These are phyloP conservation scores for Kuraishia piskuri DNA, from an alignment of 805 yeast species.

Conservation along the genomic window DNA sequence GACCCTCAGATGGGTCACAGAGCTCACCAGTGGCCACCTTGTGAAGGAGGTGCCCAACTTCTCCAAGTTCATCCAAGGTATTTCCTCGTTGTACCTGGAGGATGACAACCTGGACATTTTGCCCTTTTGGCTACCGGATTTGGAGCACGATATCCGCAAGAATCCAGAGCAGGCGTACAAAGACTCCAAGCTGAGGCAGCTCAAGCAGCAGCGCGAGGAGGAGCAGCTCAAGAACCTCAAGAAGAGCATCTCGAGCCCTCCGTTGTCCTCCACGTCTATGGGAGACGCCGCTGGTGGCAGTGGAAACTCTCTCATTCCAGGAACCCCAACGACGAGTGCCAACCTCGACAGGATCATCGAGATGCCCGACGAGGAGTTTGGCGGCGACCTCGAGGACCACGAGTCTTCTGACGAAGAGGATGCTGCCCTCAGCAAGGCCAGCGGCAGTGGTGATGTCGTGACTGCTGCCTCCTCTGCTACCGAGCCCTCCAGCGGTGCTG, in stretches of 20 bases:
- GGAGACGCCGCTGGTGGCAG: conserved; percentile 6
- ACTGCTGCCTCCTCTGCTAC: conserved; percentile 4
- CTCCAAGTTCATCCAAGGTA: conserved; percentile 89
- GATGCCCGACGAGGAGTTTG: conserved; percentile 25
- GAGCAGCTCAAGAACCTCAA: conserved; percentile 26
- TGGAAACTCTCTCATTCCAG: conserved; percentile 32
- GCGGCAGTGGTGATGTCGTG: conserved; percentile 3
- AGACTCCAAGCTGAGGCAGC: conserved; percentile 47
- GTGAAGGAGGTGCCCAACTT: conserved; percentile 93
- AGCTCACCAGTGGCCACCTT: conserved; percentile 70
- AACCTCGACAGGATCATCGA: conserved; percentile 24
- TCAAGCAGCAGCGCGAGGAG: conserved; percentile 35
- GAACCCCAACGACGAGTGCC: conserved; percentile 15
- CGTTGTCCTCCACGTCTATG: not conserved
- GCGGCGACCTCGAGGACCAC: conserved; percentile 44
- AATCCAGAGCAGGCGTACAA: conserved; percentile 76
- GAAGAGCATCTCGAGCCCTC: conserved; percentile 19
- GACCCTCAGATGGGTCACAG: conserved; percentile 69
- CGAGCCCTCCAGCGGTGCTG: conserved; percentile 4
- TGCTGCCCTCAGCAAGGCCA: conserved; percentile 7
- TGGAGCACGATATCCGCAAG: conserved; percentile 68
- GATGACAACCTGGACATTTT: conserved; percentile 83
- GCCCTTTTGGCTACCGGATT: conserved; percentile 93
- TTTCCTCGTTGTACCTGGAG: conserved; percentile 79
- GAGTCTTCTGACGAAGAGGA: conserved; percentile 38